phyloP scores from a whole-genome alignment of 805 yeast species.

The Monosporozyma yasuniensis region DNA sequence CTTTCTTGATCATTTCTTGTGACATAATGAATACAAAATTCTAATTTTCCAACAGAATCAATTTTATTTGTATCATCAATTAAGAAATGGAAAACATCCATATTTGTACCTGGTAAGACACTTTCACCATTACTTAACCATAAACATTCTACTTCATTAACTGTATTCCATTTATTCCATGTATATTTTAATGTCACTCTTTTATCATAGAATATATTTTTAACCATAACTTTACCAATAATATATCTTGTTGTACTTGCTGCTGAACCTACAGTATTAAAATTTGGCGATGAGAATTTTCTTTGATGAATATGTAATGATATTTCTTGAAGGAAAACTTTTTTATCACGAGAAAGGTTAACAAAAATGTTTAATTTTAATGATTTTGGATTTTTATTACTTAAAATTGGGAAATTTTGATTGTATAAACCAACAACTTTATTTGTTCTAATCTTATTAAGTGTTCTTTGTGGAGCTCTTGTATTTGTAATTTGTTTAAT shows the following conservation, averaged over 20 bases:
- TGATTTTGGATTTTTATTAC: slow-evolving; percentile 21
- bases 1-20: slow-evolving; percentile 17
- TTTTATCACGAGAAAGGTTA: slow-evolving; percentile 19
- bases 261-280: neutral
- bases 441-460: slow-evolving; percentile 2
- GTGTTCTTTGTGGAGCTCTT: neutral
- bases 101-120: slow-evolving; percentile 23
- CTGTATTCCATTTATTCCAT: slow-evolving; percentile 69
- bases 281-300: slow-evolving; percentile 1
- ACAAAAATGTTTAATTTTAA: slow-evolving; percentile 24
- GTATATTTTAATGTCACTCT: slow-evolving; percentile 65
- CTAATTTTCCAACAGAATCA: slow-evolving; percentile 13
- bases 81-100: slow-evolving; percentile 27
- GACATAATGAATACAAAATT: slow-evolving; percentile 25
- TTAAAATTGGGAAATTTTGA: slow-evolving; percentile 23
- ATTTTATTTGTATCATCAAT: slow-evolving; percentile 17
- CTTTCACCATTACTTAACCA: slow-evolving; percentile 26
- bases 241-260: slow-evolving; percentile 27
- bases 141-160: slow-evolving; percentile 25
- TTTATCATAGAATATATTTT: slow-evolving; percentile 64
- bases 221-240: slow-evolving; percentile 70
- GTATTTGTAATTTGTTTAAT: neutral
- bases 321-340: slow-evolving; percentile 21
- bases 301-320: slow-evolving; percentile 12
- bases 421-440: slow-evolving; percentile 21